Percentiles rank a stretch among this genome's conserved stretches.
phyloP scores from a whole-genome alignment of 495 filamentous ascomycete genomes.

The Pyrenopolyporus hunteri region DNA sequence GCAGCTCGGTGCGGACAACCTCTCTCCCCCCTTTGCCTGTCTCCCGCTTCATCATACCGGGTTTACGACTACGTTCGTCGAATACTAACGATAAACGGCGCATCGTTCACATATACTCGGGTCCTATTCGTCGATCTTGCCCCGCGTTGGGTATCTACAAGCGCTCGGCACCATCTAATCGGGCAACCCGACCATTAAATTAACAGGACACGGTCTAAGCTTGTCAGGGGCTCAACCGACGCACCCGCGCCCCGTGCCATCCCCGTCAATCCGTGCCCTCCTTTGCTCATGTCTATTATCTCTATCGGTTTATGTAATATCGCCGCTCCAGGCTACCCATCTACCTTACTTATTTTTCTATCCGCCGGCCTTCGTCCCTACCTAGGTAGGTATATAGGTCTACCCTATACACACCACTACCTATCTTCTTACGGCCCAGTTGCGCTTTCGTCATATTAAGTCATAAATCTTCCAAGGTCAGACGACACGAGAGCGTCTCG shows the following conservation, averaged over 20 bases:
- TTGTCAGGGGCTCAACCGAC: slow-evolving; percentile 4
- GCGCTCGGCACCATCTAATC: slow-evolving; percentile 37
- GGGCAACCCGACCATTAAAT: slow-evolving; percentile 24
- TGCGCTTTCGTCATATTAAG: slow-evolving; percentile 21
- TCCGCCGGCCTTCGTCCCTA: background rate
- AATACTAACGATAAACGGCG: slow-evolving; percentile 8
- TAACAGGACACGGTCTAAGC: slow-evolving; percentile 15
- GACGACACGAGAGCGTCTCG: slow-evolving; percentile 5
- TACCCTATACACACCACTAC: slow-evolving; percentile 18
- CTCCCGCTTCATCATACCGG: background rate
- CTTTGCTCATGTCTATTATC: no score
- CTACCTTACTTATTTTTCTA: no score
- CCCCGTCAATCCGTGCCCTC: no score
- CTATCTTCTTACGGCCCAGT: slow-evolving; percentile 9
- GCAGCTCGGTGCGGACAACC: no score
- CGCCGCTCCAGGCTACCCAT: no score
- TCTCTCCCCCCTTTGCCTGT: background rate
- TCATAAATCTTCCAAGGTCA: slow-evolving; percentile 15
- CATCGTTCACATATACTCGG: slow-evolving; percentile 17
- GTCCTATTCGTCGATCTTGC: slow-evolving; percentile 33
- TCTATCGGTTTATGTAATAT: no score
- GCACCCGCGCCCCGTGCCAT: slow-evolving; percentile 8
- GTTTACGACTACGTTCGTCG: background rate
- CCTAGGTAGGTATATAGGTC: slow-evolving; percentile 10
- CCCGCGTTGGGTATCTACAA: slow-evolving; percentile 39